A percentile compares a stretch with the other conserved stretches of the same genome.
These are phyloP conservation scores for Tylopilus balloui DNA, from an alignment of 768 basidiomycete genomes.

Conservation along the genomic window DNA sequence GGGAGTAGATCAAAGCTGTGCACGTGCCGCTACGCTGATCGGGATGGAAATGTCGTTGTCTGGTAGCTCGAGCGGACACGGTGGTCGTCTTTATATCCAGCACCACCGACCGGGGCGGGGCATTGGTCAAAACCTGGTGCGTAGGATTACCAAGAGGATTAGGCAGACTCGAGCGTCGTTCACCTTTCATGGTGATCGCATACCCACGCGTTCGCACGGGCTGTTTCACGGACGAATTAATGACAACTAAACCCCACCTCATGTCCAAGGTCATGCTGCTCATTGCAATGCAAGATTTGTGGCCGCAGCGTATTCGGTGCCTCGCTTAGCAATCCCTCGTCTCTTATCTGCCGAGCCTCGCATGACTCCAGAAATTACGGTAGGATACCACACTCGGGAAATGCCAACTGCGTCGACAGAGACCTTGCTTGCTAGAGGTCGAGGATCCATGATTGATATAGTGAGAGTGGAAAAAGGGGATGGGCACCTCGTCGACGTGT, in stretches of 20 bases:
- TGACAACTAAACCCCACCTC: background rate
- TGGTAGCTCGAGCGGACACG: background rate
- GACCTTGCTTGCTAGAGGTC: too few species aligned
- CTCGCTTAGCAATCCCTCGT: background rate
- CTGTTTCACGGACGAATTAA: too few species aligned
- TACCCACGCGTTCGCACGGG: constrained; percentile 21
- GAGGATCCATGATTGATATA: too few species aligned
- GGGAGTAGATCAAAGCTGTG: background rate
- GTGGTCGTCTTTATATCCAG: constrained; percentile 17
- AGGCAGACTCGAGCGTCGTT: constrained; percentile 10
- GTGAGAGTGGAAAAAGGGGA: too few species aligned
- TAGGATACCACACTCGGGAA: too few species aligned
- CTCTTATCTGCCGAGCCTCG: background rate
- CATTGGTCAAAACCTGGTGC: background rate
- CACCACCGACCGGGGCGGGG: background rate
- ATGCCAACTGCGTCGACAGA: too few species aligned
- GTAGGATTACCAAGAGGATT: constrained; percentile 11
- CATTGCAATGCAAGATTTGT: background rate
- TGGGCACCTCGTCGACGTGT: too few species aligned
- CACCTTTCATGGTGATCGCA: constrained; percentile 19
- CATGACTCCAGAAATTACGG: background rate
- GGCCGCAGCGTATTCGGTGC: background rate
- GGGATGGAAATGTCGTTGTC: constrained; percentile 2
- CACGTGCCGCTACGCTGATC: background rate
- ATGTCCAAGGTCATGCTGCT: background rate